Conservation (phyloP, 495 filamentous ascomycete species). For the Penicillium daleae region DNA sequence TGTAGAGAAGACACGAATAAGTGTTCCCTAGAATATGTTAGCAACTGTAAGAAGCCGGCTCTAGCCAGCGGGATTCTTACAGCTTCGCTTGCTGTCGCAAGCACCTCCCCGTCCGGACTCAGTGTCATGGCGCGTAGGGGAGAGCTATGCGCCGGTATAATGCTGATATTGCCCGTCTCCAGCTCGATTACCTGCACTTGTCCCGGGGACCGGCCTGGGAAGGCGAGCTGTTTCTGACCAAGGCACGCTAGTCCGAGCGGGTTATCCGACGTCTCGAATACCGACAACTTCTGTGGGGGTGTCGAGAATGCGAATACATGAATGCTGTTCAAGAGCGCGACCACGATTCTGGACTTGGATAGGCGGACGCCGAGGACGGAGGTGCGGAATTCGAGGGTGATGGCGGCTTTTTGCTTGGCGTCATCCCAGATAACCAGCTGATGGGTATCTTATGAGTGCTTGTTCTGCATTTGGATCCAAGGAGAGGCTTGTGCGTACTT, state of each 20-base stretch:
- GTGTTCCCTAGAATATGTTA: slow-evolving; percentile 65
- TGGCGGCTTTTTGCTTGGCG: slow-evolving; percentile 70
- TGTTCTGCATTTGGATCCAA: neutral
- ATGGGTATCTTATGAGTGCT: slow-evolving; percentile 8
- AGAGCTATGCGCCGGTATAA: slow-evolving; percentile 88
- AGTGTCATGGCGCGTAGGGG: slow-evolving; percentile 78
- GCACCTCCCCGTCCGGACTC: slow-evolving; percentile 75
- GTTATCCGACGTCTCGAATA: slow-evolving; percentile 89
- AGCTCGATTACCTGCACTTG: slow-evolving; percentile 93
- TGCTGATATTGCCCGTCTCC: slow-evolving; percentile 81
- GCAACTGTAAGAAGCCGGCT: neutral
- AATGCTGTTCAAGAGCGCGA: slow-evolving; percentile 80
- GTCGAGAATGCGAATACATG: slow-evolving; percentile 84
- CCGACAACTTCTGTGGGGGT: slow-evolving; percentile 69
- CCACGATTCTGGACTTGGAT: slow-evolving; percentile 76
- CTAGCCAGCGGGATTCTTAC: slow-evolving; percentile 42
- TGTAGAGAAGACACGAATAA: slow-evolving; percentile 83
- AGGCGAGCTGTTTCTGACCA: slow-evolving; percentile 69
- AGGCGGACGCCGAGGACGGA: slow-evolving; percentile 78
- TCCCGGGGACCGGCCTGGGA: slow-evolving; percentile 82
- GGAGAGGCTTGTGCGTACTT: slow-evolving; percentile 53
- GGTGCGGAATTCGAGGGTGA: slow-evolving; percentile 75
- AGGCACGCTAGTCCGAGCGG: slow-evolving; percentile 79
- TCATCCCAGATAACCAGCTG: slow-evolving; percentile 94
- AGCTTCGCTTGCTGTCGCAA: slow-evolving; percentile 90